phyloP scores from a whole-genome alignment of 495 filamentous ascomycete genomes.

The Aspergillus baeticus region DNA sequence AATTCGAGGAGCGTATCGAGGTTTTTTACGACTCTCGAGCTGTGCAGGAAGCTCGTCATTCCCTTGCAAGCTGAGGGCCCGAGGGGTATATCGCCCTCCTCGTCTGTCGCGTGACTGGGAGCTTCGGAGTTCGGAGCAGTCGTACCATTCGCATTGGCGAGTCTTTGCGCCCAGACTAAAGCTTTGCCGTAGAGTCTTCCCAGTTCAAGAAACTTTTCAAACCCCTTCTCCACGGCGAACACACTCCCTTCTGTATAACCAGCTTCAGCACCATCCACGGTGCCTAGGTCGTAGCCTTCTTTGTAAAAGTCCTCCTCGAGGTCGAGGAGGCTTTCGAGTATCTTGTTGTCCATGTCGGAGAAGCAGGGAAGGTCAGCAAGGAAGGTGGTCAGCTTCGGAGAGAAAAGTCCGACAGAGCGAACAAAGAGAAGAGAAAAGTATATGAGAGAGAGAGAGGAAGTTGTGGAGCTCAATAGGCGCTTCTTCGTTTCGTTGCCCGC shows the following conservation, averaged over 20 bases:
- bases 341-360: conserved; percentile 45
- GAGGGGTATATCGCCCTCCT: conserved; percentile 14
- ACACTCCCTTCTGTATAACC: conserved; percentile 85
- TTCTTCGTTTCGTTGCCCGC: not conserved
- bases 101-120: conserved; percentile 10
- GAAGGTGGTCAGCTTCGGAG: not conserved
- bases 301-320: conserved; percentile 84
- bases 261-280: conserved; percentile 71
- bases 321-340: conserved; percentile 70
- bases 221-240: conserved; percentile 90
- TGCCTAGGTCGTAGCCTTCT: conserved; percentile 76
- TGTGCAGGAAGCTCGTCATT: conserved; percentile 53
- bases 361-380: not conserved
- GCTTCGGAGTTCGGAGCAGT: conserved; percentile 5
- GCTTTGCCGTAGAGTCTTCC: conserved; percentile 81
- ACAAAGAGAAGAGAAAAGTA: not conserved
- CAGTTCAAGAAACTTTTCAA: conserved; percentile 81
- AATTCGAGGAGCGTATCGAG: conserved; percentile 69
- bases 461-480: not conserved
- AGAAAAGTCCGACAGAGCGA: conserved; percentile 3
- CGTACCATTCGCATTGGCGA: conserved; percentile 22
- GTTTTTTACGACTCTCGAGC: conserved; percentile 69
- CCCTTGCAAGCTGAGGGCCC: conserved; percentile 30
- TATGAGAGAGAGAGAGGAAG: not conserved
- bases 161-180: conserved; percentile 72